Conservation (phyloP, 176 grass and related monocot species). For the Hordeum vulgare region MorexV3_pseudomolecules_assembly NC_058521.1:227971956-227972455, state of each 20-base stretch:
- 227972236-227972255: neutral
- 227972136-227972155: slow-evolving; percentile 6
- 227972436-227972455: slow-evolving; percentile 44
- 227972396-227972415: slow-evolving; percentile 69
- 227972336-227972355: slow-evolving; percentile 36
- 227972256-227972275: neutral
- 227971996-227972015: slow-evolving; percentile 51
- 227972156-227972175: slow-evolving; percentile 15
- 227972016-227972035: slow-evolving; percentile 68
- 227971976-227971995: slow-evolving; percentile 85
- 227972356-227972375: slow-evolving; percentile 62
- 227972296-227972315: neutral
- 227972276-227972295: slow-evolving; percentile 13
- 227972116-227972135: slow-evolving; percentile 41
- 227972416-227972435: slow-evolving; percentile 35
- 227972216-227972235: slow-evolving; percentile 45
- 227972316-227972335: neutral
- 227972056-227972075: slow-evolving; percentile 70
- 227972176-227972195: slow-evolving; percentile 6
- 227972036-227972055: slow-evolving; percentile 52
- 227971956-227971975: neutral
- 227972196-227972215: slow-evolving; percentile 24
- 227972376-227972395: slow-evolving; percentile 82
- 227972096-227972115: slow-evolving; percentile 33
- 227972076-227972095: slow-evolving; percentile 65